Base-by-base conservation (phyloP, 2,329 filamentous ascomycete species). In the Talaromyces sp. region DNA sequence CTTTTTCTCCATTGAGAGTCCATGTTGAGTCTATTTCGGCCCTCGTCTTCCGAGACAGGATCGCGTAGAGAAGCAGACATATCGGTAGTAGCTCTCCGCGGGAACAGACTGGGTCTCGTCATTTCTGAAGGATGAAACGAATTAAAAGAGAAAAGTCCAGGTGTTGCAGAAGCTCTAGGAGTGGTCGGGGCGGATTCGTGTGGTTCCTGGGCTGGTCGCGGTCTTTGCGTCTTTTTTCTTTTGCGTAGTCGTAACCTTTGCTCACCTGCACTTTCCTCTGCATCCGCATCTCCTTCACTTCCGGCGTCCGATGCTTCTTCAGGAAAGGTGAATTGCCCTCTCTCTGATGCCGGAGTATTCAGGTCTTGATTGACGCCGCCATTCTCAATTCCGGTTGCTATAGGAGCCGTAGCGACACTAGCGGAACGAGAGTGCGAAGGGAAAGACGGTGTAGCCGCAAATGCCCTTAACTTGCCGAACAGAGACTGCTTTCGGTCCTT, bases 181-280 rank as follows among this genome's bases (percentile, higher is more conserved):
- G 90, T 92, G 44, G 84, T 86, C 1, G 91, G 90, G 1, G 86
- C 84, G 6, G 90, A 89, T 33, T 39, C 59, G 64, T 86, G 81
- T 64, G 75, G 82, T 65, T 72, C 86, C 76, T 71, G 82, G 69
- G 72, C 84, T 67, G 86, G 80, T 65, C 84, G 82, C 68, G 82
- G 87, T 71, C 85, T 86, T 66, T 86, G 84, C 74, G 87, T 88
- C 74, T 83, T 87, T 75, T 84, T 90, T 35, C 80, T 87, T 75
- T 85, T 89, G 35, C 80, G 81, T 65, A 83, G 84, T 1, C 31
- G 76, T 70, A 59, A 80, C 18, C 78, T 78, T n/a, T 82, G 83
- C 71, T 96, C 93, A 59, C 92, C 91, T 0, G 88, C 90, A 50
- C 92, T 96, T 72, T 95, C 91, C 72, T 96, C 93, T 1, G 88